Evolutionary conservation across 2,329 filamentous ascomycete genomes (phyloP), one percentile per base, ranked within the genome.

Genomic region (Exophiala xenobiotica): DNA sequence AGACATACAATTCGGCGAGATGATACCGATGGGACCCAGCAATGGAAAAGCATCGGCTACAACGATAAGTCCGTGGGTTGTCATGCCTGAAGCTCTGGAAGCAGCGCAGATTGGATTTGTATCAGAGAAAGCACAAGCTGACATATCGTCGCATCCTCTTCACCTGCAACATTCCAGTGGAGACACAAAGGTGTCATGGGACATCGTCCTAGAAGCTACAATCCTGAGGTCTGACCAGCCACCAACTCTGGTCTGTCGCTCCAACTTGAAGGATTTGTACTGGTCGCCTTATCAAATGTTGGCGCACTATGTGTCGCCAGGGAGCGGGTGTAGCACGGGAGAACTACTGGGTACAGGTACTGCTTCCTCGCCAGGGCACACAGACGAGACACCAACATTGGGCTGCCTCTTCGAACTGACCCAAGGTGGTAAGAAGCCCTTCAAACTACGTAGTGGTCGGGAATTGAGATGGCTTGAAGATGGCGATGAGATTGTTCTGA

Each of bases 11-110:
- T 20, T 27, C n/a, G 22, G 14, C 16, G 46, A 49, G 26, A 41
- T 33, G 26, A n/a, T 41, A 11, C 81, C 81, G 0, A 66, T 85
- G 0, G 82, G 82, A 0, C 82, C 82, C 0, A 73, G 84, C 44
- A 82, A 84, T 44, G 75, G 76, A 2, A 86, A 85, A 63, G 77
- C 75, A 23, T 82, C 83, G 33, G 76, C 74, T 4, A 85, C 80
- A 0, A 76, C 73, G 1, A 78, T 85, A 22, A 80, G 78, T 0
- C 80, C 82, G 0, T 85, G 82, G 82, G 68, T 85, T 8, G 64
- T 85, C 3, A 82, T 81, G 0, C 68, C 80, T 1, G 80, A 84
- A 31, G 81, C 82, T 0, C 63, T 85, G 12, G 26, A 29, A 29
- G 26, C 6, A 6, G 26, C 26, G 6, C 26, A 66, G 4, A 59